These are phyloP conservation scores for Leccinum rimulosum DNA, from an alignment of 768 basidiomycete species.

Conservation along the genomic window DNA sequence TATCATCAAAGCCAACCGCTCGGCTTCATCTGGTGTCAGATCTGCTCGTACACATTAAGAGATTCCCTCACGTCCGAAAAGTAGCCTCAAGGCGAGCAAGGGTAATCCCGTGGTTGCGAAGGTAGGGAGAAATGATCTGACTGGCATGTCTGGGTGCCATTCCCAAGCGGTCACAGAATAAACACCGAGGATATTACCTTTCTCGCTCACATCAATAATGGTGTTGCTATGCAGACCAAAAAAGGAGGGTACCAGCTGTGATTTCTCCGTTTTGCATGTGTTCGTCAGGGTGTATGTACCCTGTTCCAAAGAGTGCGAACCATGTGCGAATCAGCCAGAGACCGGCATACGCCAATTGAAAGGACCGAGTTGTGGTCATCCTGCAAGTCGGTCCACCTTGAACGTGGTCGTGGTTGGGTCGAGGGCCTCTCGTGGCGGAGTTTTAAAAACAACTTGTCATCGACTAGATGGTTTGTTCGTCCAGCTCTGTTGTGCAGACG, in stretches of 20 bases:
- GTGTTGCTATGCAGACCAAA: not conserved
- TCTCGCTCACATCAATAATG: slow-evolving; percentile 7
- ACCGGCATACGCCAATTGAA: slow-evolving; percentile 19
- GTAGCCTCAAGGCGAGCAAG: slow-evolving; percentile 15
- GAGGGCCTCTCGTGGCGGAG: slow-evolving; percentile 17
- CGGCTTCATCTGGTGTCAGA: slow-evolving; percentile 15
- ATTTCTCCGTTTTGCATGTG: slow-evolving; percentile 42
- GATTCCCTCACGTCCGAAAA: slow-evolving; percentile 25
- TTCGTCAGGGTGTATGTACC: slow-evolving; percentile 43
- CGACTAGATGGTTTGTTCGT: slow-evolving; percentile 27
- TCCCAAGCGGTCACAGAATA: slow-evolving; percentile 36
- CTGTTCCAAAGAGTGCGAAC: slow-evolving; percentile 34
- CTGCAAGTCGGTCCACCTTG: not conserved
- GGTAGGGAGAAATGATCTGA: slow-evolving; percentile 35
- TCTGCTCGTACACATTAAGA: not conserved
- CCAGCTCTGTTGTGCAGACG: slow-evolving; percentile 2
- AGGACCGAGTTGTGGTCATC: slow-evolving; percentile 14
- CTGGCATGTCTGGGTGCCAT: slow-evolving; percentile 34
- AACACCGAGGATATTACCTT: slow-evolving; percentile 31
- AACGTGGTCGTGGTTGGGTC: not conserved
- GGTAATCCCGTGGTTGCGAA: slow-evolving; percentile 36
- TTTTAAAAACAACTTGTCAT: slow-evolving; percentile 25
- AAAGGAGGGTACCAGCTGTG: slow-evolving; percentile 31
- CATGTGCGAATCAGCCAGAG: slow-evolving; percentile 30
- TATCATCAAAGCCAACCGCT: not conserved